phyloP scores from a whole-genome alignment of 2,329 filamentous ascomycete genomes.

The Hymenoscyphus linearis region DNA sequence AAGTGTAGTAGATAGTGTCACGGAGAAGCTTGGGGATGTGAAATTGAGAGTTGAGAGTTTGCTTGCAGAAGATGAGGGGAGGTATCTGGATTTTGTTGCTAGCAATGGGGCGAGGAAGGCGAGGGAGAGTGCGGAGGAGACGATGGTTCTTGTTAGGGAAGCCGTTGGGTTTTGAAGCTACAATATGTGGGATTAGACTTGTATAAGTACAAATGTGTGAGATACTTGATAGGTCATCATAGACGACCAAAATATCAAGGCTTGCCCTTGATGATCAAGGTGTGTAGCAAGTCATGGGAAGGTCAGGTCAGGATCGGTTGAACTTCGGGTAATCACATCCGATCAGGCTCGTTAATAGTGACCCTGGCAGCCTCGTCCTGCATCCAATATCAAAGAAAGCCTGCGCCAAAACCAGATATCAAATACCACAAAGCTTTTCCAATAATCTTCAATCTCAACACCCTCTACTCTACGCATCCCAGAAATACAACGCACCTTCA shows the following conservation, averaged over 20 bases:
- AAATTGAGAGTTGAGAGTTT: conserved; percentile 51
- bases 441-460: neutral
- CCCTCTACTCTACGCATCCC: neutral
- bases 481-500: neutral
- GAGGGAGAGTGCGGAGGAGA: conserved; percentile 50
- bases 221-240: neutral
- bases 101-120: conserved; percentile 56
- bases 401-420: neutral
- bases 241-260: no score
- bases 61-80: conserved; percentile 42
- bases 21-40: conserved; percentile 47
- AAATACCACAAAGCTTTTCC: neutral
- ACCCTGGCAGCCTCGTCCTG: neutral
- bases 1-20: conserved; percentile 53
- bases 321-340: no score
- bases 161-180: conserved; percentile 35
- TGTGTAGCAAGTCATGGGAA: no score
- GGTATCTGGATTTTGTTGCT: conserved; percentile 52
- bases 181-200: neutral
- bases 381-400: neutral
- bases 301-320: no score
- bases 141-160: conserved; percentile 40
- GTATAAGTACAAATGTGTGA: neutral
- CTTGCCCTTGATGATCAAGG: neutral
- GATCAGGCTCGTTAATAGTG: no score